phyloP scores from a whole-genome alignment of 345 rosid species.

The Hypericum perforatum region DNA sequence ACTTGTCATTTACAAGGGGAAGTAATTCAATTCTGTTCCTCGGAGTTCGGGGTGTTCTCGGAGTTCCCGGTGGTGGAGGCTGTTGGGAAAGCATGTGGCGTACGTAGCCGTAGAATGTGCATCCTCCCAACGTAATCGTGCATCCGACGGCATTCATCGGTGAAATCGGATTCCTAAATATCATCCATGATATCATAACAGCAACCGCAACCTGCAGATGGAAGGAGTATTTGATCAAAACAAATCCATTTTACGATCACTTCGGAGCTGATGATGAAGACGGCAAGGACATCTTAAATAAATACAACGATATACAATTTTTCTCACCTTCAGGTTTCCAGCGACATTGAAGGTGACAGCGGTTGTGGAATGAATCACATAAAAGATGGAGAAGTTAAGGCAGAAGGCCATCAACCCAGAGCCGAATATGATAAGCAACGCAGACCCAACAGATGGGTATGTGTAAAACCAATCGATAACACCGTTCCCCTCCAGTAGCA shows the following conservation, averaged over 20 bases:
- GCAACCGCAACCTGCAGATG: slow-evolving; percentile 81
- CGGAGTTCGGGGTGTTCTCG: slow-evolving; percentile 83
- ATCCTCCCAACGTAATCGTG: slow-evolving; percentile 76
- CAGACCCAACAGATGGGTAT: slow-evolving; percentile 38
- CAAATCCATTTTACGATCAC: too few species aligned
- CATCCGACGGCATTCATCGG: slow-evolving; percentile 86
- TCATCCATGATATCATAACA: slow-evolving; percentile 83
- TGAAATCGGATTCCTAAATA: slow-evolving; percentile 86
- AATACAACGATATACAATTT: background rate
- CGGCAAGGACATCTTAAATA: too few species aligned
- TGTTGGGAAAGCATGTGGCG: slow-evolving; percentile 83
- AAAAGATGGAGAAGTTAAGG: slow-evolving; percentile 95
- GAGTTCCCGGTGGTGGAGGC: slow-evolving; percentile 55
- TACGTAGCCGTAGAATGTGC: slow-evolving; percentile 92
- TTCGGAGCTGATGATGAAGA: too few species aligned
- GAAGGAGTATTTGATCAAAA: too few species aligned
- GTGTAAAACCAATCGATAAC: slow-evolving; percentile 65
- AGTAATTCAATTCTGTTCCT: slow-evolving; percentile 64
- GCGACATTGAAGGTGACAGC: slow-evolving; percentile 99
- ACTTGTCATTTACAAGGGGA: slow-evolving; percentile 85
- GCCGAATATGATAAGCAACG: slow-evolving; percentile 70
- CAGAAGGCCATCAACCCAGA: slow-evolving; percentile 95
- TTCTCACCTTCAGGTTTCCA: slow-evolving; percentile 93
- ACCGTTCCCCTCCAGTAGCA: slow-evolving; percentile 86
- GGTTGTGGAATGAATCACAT: slow-evolving; percentile 96